Evolutionary conservation across 2,329 filamentous ascomycete species (phyloP).

Genomic region (Pseudogymnoascus sp.): DNA sequence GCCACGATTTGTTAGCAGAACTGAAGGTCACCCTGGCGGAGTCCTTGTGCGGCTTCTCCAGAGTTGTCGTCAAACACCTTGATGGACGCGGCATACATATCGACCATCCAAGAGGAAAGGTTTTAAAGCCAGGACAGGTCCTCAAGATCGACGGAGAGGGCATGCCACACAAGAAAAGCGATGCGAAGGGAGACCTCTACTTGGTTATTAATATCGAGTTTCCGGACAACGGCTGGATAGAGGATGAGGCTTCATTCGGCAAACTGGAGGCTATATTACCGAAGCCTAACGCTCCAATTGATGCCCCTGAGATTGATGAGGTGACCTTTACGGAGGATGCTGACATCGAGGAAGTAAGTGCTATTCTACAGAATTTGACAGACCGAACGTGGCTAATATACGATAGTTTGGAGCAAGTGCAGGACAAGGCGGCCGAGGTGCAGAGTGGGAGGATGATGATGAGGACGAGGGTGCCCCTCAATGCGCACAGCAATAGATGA

Average conservation of each 20-base stretch:
- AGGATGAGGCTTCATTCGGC: constrained; percentile 63
- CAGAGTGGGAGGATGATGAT: constrained; percentile 66
- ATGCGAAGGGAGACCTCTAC: constrained; percentile 80
- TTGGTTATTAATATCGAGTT: constrained; percentile 81
- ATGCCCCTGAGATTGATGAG: constrained; percentile 74
- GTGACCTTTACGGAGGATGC: constrained; percentile 80
- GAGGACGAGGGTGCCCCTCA: constrained; percentile 55
- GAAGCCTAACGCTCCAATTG: constrained; percentile 50
- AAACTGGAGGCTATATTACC: constrained; percentile 73
- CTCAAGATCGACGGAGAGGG: constrained; percentile 84
- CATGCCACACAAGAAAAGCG: constrained; percentile 87
- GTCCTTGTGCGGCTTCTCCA: constrained; percentile 80
- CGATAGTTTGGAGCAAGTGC: constrained; percentile 60
- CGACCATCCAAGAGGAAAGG: constrained; percentile 70
- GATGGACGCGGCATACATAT: constrained; percentile 87
- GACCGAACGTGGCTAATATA: constrained; percentile 26
- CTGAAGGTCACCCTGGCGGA: constrained; percentile 77
- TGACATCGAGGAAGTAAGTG: constrained; percentile 68
- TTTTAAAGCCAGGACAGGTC: constrained; percentile 76
- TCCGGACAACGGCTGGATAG: constrained; percentile 78
- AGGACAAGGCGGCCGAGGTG: constrained; percentile 58
- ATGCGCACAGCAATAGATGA: constrained; percentile 42
- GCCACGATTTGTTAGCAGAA: constrained; percentile 76
- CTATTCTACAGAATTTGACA: constrained; percentile 12
- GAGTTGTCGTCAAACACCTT: constrained; percentile 84